Base-by-base conservation (phyloP, 257 asterid genomes). In the Solanum bulbocastanum region DNA sequence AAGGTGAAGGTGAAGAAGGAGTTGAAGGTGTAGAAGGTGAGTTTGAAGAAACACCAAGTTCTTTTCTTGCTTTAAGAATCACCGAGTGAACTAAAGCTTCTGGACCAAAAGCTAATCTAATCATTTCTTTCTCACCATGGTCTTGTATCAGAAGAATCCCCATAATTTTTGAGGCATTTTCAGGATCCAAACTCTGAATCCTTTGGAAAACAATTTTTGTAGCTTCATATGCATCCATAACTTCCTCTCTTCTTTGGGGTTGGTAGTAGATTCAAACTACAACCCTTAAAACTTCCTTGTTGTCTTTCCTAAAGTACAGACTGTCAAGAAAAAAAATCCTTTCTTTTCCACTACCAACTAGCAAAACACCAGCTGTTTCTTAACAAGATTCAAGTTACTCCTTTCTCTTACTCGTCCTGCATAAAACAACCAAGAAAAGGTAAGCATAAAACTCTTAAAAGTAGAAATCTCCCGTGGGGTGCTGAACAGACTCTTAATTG, bases 201-300 rank as follows among this genome's bases (percentile, higher is more conserved):
- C 94, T 94, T 83, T 91, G 94, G 85, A 89, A 93, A 74, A 94
- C 95, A n/a, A 94, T 91, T 92, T 94, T 94, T 60, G 98, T 93
- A 49, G 98, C 98, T 93, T 94, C 98, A 84, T 92, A 94, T 36
- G 92, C 94, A 90, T 94, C 98, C 98, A 94, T 94, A 87, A 87
- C 87, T 60, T 23, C 18, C 68, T 16, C 12, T 6, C 69, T 87
- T 5, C 56, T 88, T 66, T 62, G 92, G 92, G 92, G 89, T 90
- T 74, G 94, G 89, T 87, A 66, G 89, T 76, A 91, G 90, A 92
- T 92, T 93, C 91, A 90, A 86, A 82, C 93, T 89, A 91, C 92
- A 91, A 90, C 90, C 90, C 94, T 83, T 82, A 15, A 49, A 44
- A 79, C 25, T 68, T 14, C 8, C 56, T 72, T 7, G 42, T 39